Evolutionary conservation across 73 alveolate species (phyloP).

Genomic region (Symbiodinium natans): DNA sequence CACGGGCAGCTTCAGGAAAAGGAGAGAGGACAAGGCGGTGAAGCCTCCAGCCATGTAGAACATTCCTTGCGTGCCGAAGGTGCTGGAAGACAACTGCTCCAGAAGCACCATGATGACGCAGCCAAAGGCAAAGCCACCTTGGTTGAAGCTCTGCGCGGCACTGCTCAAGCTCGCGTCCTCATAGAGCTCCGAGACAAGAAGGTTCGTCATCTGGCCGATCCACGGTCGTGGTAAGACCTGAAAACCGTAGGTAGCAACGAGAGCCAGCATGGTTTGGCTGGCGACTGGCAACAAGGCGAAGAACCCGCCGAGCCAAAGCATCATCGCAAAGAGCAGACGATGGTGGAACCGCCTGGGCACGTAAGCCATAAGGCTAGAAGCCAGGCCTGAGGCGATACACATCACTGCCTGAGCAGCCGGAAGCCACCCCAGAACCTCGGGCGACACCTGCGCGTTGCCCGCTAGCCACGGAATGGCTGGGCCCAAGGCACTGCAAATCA

Average conservation of each 20-base stretch:
- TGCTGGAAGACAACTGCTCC: slow-evolving; percentile 25
- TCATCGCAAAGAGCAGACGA: slow-evolving; percentile 15
- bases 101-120: slow-evolving; percentile 61
- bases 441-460: slow-evolving; percentile 38
- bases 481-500: slow-evolving; percentile 78
- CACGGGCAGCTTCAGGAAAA: slow-evolving; percentile 21
- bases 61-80: slow-evolving; percentile 46
- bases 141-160: slow-evolving; percentile 77
- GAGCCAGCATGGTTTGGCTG: background rate
- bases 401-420: slow-evolving; percentile 73
- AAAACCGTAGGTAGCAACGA: slow-evolving; percentile 19
- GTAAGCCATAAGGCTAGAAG: slow-evolving; percentile 59
- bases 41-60: slow-evolving; percentile 65
- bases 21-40: slow-evolving; percentile 74
- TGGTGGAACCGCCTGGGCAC: slow-evolving; percentile 43
- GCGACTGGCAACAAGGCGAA: slow-evolving; percentile 40
- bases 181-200: slow-evolving; percentile 69
- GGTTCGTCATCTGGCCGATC: slow-evolving; percentile 80
- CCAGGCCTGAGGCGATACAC: slow-evolving; percentile 69
- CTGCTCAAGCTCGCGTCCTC: slow-evolving; percentile 60
- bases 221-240: slow-evolving; percentile 76
- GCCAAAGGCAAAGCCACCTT: slow-evolving; percentile 88
- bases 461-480: slow-evolving; percentile 73
- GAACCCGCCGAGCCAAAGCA: slow-evolving; percentile 68
- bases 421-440: slow-evolving; percentile 18